Evolutionary conservation across 2,329 filamentous ascomycete genomes (phyloP).

Genomic region (Orbilia blumenaviensis): DNA sequence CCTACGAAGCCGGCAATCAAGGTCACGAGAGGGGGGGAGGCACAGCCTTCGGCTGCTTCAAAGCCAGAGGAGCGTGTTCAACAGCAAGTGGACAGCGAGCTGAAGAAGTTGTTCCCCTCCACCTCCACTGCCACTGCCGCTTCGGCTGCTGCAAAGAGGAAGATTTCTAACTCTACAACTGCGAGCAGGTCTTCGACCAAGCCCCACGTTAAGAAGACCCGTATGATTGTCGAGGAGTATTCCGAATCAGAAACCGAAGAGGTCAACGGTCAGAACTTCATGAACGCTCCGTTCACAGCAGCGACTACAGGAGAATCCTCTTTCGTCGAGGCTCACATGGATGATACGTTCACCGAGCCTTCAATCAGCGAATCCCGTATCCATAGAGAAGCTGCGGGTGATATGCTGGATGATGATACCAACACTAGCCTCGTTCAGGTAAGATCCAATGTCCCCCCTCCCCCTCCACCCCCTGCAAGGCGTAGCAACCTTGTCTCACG

Average conservation of each 20-base stretch:
- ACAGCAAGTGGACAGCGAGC: constrained; percentile 43
- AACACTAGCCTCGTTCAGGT: constrained; percentile 47
- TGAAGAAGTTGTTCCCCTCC: constrained; percentile 44
- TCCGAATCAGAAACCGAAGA: constrained; percentile 32
- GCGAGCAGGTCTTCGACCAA: constrained; percentile 28
- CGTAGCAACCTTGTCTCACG: constrained; percentile 23
- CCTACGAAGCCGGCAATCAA: constrained; percentile 17
- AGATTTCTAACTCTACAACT: constrained; percentile 40
- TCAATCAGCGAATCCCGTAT: constrained; percentile 39
- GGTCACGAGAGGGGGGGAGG: neutral
- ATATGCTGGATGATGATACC: constrained; percentile 36
- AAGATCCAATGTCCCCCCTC: constrained; percentile 2
- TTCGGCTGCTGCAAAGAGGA: constrained; percentile 33
- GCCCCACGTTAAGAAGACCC: constrained; percentile 48
- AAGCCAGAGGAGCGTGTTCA: constrained; percentile 40
- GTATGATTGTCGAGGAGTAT: constrained; percentile 37
- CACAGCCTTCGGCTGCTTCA: neutral
- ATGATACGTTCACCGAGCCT: constrained; percentile 41
- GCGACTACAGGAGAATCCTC: constrained; percentile 9
- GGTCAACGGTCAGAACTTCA: neutral
- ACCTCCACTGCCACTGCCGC: neutral
- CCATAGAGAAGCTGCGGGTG: constrained; percentile 33
- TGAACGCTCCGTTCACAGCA: neutral
- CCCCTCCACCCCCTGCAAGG: neutral
- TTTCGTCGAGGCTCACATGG: constrained; percentile 30